A percentile compares a stretch with the other conserved stretches of the same genome.
Conservation (phyloP, 176 grass and related monocot species). For the Poa pratensis region DNA sequence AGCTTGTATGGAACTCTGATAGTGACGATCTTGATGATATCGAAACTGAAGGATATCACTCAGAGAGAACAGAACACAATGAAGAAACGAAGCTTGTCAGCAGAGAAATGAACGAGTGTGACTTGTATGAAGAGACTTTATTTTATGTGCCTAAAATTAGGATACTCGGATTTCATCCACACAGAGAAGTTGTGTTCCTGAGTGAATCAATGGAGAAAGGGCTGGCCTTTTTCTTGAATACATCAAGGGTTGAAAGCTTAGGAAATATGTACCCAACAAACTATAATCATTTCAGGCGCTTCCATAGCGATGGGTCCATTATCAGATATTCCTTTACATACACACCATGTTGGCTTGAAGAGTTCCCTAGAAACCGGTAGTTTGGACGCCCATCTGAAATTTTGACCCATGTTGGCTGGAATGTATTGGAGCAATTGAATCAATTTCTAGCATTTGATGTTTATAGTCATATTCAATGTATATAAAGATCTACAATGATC, state of each 20-base stretch:
- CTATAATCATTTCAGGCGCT: no score
- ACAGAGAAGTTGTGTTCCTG: background rate
- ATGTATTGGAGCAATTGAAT: background rate
- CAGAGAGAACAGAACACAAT: no score
- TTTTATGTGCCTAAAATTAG: background rate
- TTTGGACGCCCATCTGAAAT: background rate
- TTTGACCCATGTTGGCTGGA: background rate
- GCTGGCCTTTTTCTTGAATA: background rate
- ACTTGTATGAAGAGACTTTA: no score
- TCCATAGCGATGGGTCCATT: no score
- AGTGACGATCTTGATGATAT: no score
- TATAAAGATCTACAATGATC: background rate
- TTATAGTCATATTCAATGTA: background rate
- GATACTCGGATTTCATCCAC: background rate
- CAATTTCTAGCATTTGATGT: background rate
- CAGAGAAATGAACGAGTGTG: no score
- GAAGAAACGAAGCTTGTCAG: no score
- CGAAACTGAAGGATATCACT: no score
- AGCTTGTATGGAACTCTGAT: no score
- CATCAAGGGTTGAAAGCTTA: background rate
- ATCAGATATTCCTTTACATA: conserved; percentile 9
- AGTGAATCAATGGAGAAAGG: background rate
- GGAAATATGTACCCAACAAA: no score
- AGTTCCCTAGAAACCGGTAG: background rate
- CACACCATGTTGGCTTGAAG: background rate